Evolutionary conservation across 306 rosid genomes (phyloP).

Genomic region (Quercus rubra): DNA sequence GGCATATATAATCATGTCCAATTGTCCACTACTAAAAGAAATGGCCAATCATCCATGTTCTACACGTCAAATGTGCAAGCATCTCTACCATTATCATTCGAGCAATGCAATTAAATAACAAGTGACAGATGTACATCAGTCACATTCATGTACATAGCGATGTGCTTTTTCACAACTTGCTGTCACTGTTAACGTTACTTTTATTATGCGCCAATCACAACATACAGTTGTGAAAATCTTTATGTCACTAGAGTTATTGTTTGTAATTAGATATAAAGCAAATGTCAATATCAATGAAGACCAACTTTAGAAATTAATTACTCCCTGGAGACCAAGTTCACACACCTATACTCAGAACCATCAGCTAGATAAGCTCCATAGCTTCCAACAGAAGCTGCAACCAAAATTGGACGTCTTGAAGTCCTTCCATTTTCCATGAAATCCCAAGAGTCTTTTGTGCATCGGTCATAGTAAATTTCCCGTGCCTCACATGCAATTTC

Average conservation of each 20-base stretch:
- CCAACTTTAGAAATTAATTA: background rate
- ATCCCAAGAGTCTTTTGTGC: constrained; percentile 59
- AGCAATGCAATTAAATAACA: background rate
- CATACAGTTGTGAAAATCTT: no score
- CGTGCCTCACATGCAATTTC: constrained; percentile 78
- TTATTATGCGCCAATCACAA: no score
- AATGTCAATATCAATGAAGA: background rate
- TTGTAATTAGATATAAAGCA: background rate
- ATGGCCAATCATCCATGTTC: background rate
- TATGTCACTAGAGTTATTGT: no score
- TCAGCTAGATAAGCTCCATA: constrained; percentile 88
- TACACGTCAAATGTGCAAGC: background rate
- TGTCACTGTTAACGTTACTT: no score
- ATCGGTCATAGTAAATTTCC: constrained; percentile 52
- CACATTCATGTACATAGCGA: background rate
- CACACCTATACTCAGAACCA: constrained; percentile 62
- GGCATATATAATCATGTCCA: background rate
- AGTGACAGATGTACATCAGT: background rate
- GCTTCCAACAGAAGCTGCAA: constrained; percentile 95
- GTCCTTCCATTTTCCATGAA: constrained; percentile 27
- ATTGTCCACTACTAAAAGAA: background rate
- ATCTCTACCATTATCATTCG: background rate
- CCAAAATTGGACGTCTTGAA: constrained; percentile 46
- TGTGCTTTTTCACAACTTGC: no score
- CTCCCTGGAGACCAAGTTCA: background rate